Percentiles rank a stretch among this genome's conserved stretches.
These are phyloP conservation scores for Alnus glutinosa DNA, from an alignment of 306 rosid species.

Conservation along the genomic window DNA sequence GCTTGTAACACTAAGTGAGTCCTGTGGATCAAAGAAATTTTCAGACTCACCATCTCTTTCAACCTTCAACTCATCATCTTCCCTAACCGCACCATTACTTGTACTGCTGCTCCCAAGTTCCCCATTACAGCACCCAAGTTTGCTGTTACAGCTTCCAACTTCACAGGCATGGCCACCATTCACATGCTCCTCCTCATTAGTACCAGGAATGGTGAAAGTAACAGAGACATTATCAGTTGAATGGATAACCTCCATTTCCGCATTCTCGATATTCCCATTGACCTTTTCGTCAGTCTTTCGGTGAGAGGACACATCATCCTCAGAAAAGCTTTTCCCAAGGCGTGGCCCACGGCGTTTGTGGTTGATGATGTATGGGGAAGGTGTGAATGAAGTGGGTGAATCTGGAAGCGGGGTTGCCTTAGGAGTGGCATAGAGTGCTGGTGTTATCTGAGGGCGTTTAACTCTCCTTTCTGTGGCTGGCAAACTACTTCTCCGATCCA, in stretches of 20 bases:
- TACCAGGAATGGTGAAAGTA: slow-evolving; percentile 36
- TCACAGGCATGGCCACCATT: slow-evolving; percentile 40
- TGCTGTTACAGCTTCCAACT: slow-evolving; percentile 24
- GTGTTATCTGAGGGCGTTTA: slow-evolving; percentile 67
- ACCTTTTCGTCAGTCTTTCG: slow-evolving; percentile 35
- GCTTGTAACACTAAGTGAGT: slow-evolving; percentile 68
- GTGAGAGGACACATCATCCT: slow-evolving; percentile 45
- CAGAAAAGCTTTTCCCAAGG: slow-evolving; percentile 75
- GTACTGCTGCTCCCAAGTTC: slow-evolving; percentile 35
- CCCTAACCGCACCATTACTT: slow-evolving; percentile 31
- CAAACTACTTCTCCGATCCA: slow-evolving; percentile 56
- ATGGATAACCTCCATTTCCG: slow-evolving; percentile 40
- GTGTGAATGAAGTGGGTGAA: slow-evolving; percentile 79
- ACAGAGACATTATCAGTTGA: slow-evolving; percentile 45
- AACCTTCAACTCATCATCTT: slow-evolving; percentile 29
- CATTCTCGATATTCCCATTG: slow-evolving; percentile 18
- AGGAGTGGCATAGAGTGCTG: slow-evolving; percentile 88
- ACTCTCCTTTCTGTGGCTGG: slow-evolving; percentile 43
- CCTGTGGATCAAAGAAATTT: slow-evolving; percentile 77
- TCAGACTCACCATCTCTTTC: slow-evolving; percentile 63
- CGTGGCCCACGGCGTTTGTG: slow-evolving; percentile 97
- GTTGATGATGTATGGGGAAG: slow-evolving; percentile 89
- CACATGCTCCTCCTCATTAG: slow-evolving; percentile 34
- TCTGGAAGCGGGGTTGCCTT: slow-evolving; percentile 81
- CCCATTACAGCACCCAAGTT: slow-evolving; percentile 30